Conservation (phyloP, 2,329 filamentous ascomycete genomes). For the Colletotrichum brevisporum region DNA sequence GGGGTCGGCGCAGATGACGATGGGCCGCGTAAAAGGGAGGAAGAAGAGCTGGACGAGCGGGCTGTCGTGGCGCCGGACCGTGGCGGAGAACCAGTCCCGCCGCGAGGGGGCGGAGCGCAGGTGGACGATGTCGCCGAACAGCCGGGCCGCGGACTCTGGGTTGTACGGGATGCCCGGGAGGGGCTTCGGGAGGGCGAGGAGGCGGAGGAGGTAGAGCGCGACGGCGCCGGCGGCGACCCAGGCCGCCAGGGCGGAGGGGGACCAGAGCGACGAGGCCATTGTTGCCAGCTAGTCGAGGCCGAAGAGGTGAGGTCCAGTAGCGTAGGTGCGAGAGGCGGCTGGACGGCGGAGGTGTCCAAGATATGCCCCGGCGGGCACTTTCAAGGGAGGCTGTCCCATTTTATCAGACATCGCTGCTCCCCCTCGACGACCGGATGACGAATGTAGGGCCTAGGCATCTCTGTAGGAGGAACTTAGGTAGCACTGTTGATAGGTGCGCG, state of each 20-base stretch:
- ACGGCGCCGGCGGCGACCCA: not conserved
- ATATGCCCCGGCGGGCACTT: too few species aligned
- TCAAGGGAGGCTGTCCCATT: too few species aligned
- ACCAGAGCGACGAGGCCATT: not conserved
- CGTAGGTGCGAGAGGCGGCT: too few species aligned
- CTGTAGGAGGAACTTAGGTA: too few species aligned
- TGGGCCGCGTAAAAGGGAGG: conserved; percentile 50
- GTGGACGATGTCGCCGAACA: conserved; percentile 45
- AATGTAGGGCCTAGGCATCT: too few species aligned
- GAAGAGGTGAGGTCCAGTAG: too few species aligned
- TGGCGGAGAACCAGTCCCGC: conserved; percentile 46
- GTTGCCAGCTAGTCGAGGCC: too few species aligned
- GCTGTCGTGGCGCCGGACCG: conserved; percentile 43
- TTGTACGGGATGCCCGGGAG: conserved; percentile 50
- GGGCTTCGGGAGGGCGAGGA: conserved; percentile 44
- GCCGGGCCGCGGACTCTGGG: conserved; percentile 31
- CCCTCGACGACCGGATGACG: too few species aligned
- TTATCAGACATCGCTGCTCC: too few species aligned
- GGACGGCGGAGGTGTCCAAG: too few species aligned
- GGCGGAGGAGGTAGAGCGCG: not conserved
- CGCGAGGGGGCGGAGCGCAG: conserved; percentile 32
- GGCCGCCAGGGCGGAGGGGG: not conserved
- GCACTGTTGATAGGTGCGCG: too few species aligned
- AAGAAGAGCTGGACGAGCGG: conserved; percentile 53
- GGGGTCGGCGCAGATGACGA: conserved; percentile 50